Percentiles rank a stretch among this genome's conserved stretches.
These are phyloP conservation scores for Daphne laureola DNA, from an alignment of 441 rosid species.

Conservation along the genomic window DNA sequence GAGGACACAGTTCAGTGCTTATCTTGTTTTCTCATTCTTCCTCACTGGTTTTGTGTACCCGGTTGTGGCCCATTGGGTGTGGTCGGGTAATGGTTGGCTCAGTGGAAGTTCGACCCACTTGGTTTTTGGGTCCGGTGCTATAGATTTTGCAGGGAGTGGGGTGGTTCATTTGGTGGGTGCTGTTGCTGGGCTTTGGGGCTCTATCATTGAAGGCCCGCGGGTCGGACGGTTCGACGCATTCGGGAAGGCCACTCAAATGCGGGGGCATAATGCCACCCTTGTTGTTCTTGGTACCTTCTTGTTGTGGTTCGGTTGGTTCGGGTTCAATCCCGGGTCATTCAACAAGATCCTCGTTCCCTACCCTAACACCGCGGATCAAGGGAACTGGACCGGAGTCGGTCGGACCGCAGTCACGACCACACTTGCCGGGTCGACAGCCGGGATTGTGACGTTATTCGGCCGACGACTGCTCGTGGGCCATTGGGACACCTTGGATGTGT, in stretches of 20 bases:
- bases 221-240: slow-evolving; percentile 67
- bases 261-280: slow-evolving; percentile 68
- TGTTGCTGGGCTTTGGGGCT: slow-evolving; percentile 71
- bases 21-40: slow-evolving; percentile 66
- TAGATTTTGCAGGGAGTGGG: slow-evolving; percentile 79
- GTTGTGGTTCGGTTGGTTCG: slow-evolving; percentile 81
- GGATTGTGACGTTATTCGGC: slow-evolving; percentile 55
- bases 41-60: slow-evolving; percentile 78
- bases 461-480: slow-evolving; percentile 52
- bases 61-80: slow-evolving; percentile 65
- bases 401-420: slow-evolving; percentile 60
- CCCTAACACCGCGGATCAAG: slow-evolving; percentile 38
- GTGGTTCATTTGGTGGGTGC: slow-evolving; percentile 70
- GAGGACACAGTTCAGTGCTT: slow-evolving; percentile 74
- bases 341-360: slow-evolving; percentile 54
- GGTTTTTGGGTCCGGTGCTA: slow-evolving; percentile 63
- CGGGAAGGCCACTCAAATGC: slow-evolving; percentile 49
- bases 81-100: slow-evolving; percentile 75
- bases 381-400: slow-evolving; percentile 62
- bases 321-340: slow-evolving; percentile 73
- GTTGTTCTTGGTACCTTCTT: slow-evolving; percentile 72
- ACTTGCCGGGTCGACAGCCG: slow-evolving; percentile 55
- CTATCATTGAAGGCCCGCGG: slow-evolving; percentile 63
- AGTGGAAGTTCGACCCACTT: slow-evolving; percentile 34
- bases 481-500: slow-evolving; percentile 71